phyloP scores from a whole-genome alignment of 2,329 filamentous ascomycete species.

The Macrophomina pseudophaseolina region DNA sequence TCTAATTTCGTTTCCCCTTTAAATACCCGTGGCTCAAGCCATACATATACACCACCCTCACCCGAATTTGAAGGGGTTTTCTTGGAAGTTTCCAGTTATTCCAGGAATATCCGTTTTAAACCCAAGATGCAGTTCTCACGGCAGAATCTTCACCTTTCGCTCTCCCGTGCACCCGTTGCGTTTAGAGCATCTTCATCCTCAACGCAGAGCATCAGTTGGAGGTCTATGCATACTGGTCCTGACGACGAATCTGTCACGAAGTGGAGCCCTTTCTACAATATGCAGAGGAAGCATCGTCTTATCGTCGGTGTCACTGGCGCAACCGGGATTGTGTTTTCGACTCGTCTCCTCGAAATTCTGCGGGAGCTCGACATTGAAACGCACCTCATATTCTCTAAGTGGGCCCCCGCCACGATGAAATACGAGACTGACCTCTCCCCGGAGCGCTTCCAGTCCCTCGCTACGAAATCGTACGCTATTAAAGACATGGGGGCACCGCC shows the following conservation, averaged over 20 bases:
- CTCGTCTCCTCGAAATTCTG: constrained; percentile 49
- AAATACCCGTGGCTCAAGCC: no score
- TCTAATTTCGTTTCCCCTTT: no score
- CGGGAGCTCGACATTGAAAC: constrained; percentile 54
- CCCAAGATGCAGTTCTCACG: no score
- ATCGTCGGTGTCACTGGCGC: constrained; percentile 58
- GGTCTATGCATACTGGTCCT: no score
- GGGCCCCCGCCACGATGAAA: constrained; percentile 51
- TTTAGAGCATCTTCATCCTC: no score
- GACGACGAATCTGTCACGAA: background rate
- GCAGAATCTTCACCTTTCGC: no score
- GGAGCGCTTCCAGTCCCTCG: constrained; percentile 24
- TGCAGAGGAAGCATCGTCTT: constrained; percentile 39
- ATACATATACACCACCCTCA: no score
- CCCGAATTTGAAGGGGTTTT: no score
- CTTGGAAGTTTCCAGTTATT: no score
- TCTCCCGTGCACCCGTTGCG: no score
- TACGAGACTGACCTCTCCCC: constrained; percentile 28
- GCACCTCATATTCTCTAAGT: constrained; percentile 51
- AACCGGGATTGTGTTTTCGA: constrained; percentile 52
- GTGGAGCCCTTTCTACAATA: background rate
- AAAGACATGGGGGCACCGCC: constrained; percentile 54
- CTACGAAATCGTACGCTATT: constrained; percentile 40
- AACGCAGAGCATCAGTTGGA: no score
- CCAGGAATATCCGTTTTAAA: no score